Base-by-base conservation (phyloP, 495 filamentous ascomycete species). In the Daldinia loculata region DNA sequence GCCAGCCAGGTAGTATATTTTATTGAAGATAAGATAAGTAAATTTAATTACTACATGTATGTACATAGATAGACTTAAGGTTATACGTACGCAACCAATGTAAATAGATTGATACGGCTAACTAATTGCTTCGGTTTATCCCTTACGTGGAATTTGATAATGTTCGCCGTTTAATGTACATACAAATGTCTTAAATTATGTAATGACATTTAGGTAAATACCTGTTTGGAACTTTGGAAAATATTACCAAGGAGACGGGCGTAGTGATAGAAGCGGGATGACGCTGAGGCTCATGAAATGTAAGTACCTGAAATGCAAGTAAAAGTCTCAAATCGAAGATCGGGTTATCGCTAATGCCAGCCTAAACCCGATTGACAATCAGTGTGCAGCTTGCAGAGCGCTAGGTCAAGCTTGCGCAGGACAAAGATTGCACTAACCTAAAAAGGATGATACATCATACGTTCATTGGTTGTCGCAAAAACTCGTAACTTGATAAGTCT, bases 401-500 rank as follows among this genome's bases (percentile, higher is more conserved):
- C 68, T 66, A 67, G 19, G 56, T 38, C 17, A 41, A 61, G 66
- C 66, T 53, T 53, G 61, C 61, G 65, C 65, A 56, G 70, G 66
- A 61, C 57, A 56, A n/a, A 43, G 15, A 61, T 30, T 26, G 8
- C 24, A n/a, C 70, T 73, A 73, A 66, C 62, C 70, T 2, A 3
- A 55, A 58, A 59, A 17, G 4, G 70, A 53, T 8, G 24, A 26
- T 66, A 30, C 24, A 63, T 73, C 66, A 17, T 66, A 73, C 38
- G 70, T 73, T 73, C 61, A 73, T 73, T 73, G 70, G 70, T 43
- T 53, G 65, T 32, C 43, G 55, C 56, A 53, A 68, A 56, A 55
- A 30, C 36, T 66, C 12, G 36, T n/a, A 57, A 17, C 30, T 58
- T 24, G n/a, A 19, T 48, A 22, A 4, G 22, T 48, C 43, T 24